These are phyloP conservation scores for Sphenostylis stenocarpa DNA, from an alignment of 306 rosid genomes.

Conservation along the genomic window DNA sequence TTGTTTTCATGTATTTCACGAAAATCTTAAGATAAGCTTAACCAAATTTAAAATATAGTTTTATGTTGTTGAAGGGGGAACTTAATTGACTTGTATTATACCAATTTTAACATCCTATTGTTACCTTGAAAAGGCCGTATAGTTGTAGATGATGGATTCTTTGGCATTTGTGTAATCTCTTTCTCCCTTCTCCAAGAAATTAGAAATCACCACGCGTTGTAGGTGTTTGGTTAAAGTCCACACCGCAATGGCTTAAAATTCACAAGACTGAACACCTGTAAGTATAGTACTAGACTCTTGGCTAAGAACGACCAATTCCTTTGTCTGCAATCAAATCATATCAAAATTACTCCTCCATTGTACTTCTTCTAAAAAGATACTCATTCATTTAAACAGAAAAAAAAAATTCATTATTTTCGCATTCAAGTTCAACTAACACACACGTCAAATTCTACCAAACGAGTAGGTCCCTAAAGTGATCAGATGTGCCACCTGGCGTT, in stretches of 20 bases:
- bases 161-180: not conserved
- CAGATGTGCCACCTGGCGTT: conserved; percentile 40
- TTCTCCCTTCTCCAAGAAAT: not conserved
- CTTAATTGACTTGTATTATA: too few relatives aligned
- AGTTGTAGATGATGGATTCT: not conserved
- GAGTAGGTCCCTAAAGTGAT: conserved; percentile 14
- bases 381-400: not conserved
- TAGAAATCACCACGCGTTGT: conserved; percentile 24
- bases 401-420: not conserved
- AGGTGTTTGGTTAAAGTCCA: conserved; percentile 11
- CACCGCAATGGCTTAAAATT: not conserved
- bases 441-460: conserved; percentile 39
- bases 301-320: not conserved
- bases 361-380: not conserved
- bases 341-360: not conserved
- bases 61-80: too few relatives aligned
- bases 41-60: too few relatives aligned
- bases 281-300: not conserved
- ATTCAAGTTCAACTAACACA: conserved; percentile 19
- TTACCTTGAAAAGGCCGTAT: not conserved
- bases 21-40: too few relatives aligned
- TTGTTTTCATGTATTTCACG: too few relatives aligned
- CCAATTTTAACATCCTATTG: too few relatives aligned
- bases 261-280: conserved; percentile 1
- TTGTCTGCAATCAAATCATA: conserved; percentile 1